phyloP scores from a whole-genome alignment of 1,139 yeast genomes.

The Candida sanyaensis region DNA sequence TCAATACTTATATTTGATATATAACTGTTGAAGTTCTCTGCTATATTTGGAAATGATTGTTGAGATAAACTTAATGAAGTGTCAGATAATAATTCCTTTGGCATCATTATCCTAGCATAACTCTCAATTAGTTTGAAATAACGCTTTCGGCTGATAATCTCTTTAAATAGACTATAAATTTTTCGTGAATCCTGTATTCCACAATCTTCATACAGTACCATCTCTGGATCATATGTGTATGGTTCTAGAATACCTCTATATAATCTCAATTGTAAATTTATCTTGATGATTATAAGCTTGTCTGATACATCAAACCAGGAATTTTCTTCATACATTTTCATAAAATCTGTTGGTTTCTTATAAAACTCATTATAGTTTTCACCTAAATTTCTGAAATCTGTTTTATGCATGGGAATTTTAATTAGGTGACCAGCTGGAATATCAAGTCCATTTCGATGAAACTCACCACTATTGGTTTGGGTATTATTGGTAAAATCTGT shows the following conservation, averaged over 20 bases:
- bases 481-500: not conserved
- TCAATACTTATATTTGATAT: not conserved
- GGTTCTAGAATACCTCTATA: slow-evolving; percentile 10
- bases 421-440: not conserved
- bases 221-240: slow-evolving; percentile 10
- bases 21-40: too few species aligned
- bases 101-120: not conserved
- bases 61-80: too few species aligned
- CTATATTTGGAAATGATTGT: too few species aligned
- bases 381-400: not conserved
- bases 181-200: not conserved
- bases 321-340: not conserved
- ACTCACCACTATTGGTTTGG: not conserved
- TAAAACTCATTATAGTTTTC: not conserved
- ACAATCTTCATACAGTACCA: slow-evolving; percentile 3
- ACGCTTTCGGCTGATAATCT: not conserved
- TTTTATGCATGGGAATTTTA: not conserved
- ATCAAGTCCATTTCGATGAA: not conserved
- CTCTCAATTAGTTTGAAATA: not conserved
- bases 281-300: slow-evolving; percentile 8
- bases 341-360: not conserved
- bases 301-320: slow-evolving; percentile 2
- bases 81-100: not conserved
- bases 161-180: not conserved
- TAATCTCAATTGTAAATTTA: slow-evolving; percentile 7